These are phyloP conservation scores for Boletus sp. DNA, from an alignment of 768 basidiomycete genomes.

Conservation along the genomic window DNA sequence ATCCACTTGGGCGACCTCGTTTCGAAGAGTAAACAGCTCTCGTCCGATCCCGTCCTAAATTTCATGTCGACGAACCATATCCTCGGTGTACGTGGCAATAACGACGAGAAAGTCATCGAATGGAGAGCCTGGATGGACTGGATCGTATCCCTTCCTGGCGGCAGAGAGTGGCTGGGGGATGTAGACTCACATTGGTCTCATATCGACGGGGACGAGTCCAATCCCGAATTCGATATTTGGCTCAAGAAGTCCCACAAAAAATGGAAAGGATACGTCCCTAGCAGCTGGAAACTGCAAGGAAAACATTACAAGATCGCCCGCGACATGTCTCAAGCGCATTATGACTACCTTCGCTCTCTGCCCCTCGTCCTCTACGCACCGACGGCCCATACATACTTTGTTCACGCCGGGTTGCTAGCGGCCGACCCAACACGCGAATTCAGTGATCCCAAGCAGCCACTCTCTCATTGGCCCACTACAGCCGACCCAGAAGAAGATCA, in stretches of 20 bases:
- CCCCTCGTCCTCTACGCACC: conserved; percentile 77
- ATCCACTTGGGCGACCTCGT: conserved; percentile 84
- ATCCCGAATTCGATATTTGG: conserved; percentile 35
- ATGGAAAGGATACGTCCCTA: conserved; percentile 54
- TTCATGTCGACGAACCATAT: conserved; percentile 64
- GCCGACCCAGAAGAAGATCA: conserved; percentile 21
- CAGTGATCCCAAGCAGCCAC: conserved; percentile 59
- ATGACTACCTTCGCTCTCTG: conserved; percentile 68
- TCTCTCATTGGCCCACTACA: conserved; percentile 55
- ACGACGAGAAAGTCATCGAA: conserved; percentile 88
- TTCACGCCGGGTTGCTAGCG: conserved; percentile 81
- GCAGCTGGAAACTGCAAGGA: conserved; percentile 69
- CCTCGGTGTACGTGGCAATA: conserved; percentile 87
- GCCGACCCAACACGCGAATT: conserved; percentile 56
- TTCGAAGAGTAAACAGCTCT: conserved; percentile 53
- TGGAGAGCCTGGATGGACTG: conserved; percentile 88
- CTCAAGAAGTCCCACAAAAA: conserved; percentile 32
- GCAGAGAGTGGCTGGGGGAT: conserved; percentile 51
- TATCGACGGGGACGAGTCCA: conserved; percentile 27
- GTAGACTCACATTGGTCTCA: conserved; percentile 44
- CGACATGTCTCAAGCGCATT: conserved; percentile 58
- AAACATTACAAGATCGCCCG: conserved; percentile 78
- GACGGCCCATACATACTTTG: conserved; percentile 69
- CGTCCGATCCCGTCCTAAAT: conserved; percentile 59
- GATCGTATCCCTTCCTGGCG: conserved; percentile 48